phyloP scores from a whole-genome alignment of 805 yeast genomes.

The Novakomyces olei region DNA sequence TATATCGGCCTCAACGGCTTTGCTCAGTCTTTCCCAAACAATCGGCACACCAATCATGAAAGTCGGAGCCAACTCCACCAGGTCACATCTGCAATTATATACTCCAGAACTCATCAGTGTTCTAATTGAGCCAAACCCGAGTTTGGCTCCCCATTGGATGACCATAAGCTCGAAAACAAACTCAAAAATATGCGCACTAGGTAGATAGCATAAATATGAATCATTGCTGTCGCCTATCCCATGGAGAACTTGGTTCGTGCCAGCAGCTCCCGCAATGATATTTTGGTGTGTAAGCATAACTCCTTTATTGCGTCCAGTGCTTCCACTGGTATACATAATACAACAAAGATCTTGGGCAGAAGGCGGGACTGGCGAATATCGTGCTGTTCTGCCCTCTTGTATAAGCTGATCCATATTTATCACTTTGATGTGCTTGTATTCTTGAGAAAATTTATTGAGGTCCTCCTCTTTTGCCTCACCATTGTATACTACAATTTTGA shows the following conservation, averaged over 20 bases:
- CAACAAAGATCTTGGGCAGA: constrained; percentile 42
- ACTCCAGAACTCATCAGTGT: constrained; percentile 68
- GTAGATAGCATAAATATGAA: constrained; percentile 67
- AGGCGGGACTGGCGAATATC: constrained; percentile 24
- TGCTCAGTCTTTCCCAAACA: constrained; percentile 88
- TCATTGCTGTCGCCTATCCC: constrained; percentile 30
- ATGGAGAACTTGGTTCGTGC: constrained; percentile 29
- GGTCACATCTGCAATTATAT: constrained; percentile 71
- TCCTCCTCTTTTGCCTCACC: constrained; percentile 31
- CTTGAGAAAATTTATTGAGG: constrained; percentile 31
- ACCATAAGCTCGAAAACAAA: constrained; percentile 59
- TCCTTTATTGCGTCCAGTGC: constrained; percentile 73
- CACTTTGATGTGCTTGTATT: constrained; percentile 45
- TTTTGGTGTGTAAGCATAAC: constrained; percentile 45
- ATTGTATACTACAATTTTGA: constrained; percentile 47
- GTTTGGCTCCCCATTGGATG: constrained; percentile 72
- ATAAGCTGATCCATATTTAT: constrained; percentile 34
- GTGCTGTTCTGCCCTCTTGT: constrained; percentile 34
- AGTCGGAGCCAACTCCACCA: constrained; percentile 70
- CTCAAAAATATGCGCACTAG: constrained; percentile 92
- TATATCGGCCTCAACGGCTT: constrained; percentile 72
- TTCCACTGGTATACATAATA: constrained; percentile 75
- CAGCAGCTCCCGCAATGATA: constrained; percentile 69
- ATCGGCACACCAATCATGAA: constrained; percentile 98
- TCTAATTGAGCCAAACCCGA: constrained; percentile 84